Conservation (phyloP, 139 green algal genomes). For the Chlorella vulgaris region DNA sequence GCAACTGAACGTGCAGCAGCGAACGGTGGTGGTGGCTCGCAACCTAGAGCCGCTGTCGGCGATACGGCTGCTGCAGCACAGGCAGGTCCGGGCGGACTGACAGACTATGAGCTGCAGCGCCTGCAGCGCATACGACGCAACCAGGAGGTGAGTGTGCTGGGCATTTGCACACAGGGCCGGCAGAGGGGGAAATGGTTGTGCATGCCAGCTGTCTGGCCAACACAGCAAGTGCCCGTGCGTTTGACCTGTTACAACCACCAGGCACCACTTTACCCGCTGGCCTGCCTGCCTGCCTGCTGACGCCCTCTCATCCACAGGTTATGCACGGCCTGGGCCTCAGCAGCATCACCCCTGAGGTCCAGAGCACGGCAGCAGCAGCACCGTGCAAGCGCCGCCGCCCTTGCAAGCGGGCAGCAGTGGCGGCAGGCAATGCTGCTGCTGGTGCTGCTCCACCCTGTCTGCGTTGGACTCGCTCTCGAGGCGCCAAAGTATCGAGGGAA, state of each 20-base stretch:
- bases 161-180: too few species aligned
- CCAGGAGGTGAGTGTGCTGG: slow-evolving; percentile 7
- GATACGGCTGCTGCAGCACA: neutral
- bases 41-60: too few species aligned
- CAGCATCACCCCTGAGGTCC: neutral
- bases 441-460: neutral
- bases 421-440: neutral
- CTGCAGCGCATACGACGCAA: slow-evolving; percentile 35
- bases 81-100: slow-evolving; percentile 1
- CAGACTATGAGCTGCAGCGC: slow-evolving; percentile 22
- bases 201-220: neutral
- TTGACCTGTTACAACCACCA: neutral
- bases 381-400: too few species aligned
- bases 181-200: too few species aligned
- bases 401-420: neutral
- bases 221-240: neutral
- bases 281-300: too few species aligned
- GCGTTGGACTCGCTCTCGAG: neutral
- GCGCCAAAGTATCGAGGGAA: too few species aligned
- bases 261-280: neutral
- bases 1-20: too few species aligned
- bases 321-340: slow-evolving; percentile 13
- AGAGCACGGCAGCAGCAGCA: neutral
- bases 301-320: too few species aligned
- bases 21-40: too few species aligned